phyloP scores from a whole-genome alignment of 495 filamentous ascomycete species.

The Neurospora sp. region DNA sequence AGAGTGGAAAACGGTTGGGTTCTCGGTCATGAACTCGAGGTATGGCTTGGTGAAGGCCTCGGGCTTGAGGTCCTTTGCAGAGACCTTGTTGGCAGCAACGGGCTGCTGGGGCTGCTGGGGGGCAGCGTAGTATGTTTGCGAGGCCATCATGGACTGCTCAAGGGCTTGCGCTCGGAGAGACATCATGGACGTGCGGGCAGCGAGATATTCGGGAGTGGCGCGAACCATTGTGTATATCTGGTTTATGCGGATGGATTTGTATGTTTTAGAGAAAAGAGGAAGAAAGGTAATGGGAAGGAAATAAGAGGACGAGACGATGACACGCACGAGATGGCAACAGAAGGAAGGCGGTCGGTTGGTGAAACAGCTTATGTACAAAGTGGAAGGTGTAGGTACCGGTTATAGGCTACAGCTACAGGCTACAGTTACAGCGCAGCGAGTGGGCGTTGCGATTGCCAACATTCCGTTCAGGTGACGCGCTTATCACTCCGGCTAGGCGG shows the following conservation, averaged over 20 bases:
- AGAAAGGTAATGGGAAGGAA: background rate
- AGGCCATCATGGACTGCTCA: constrained; percentile 13
- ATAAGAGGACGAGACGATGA: background rate
- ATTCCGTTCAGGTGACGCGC: background rate
- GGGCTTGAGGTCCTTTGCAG: constrained; percentile 31
- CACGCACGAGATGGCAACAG: background rate
- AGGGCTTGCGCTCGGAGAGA: constrained; percentile 27
- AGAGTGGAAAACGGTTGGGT: constrained; percentile 89
- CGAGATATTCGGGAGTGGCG: constrained; percentile 32
- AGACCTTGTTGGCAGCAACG: constrained; percentile 8
- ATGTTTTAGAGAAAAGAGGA: background rate
- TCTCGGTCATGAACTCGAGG: constrained; percentile 75
- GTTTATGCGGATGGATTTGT: background rate
- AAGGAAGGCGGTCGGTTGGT: background rate
- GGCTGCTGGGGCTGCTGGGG: background rate
- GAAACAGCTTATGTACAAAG: background rate
- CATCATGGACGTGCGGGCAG: constrained; percentile 29
- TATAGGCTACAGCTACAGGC: background rate
- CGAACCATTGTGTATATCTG: constrained; percentile 23
- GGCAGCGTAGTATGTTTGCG: background rate
- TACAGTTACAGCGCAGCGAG: background rate
- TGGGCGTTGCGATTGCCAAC: background rate
- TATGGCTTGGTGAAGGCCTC: constrained; percentile 75
- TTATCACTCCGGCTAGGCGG: background rate
- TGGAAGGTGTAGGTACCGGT: background rate